phyloP scores from a whole-genome alignment of 139 green algal genomes.

The Chlorella sorokiniana region DNA sequence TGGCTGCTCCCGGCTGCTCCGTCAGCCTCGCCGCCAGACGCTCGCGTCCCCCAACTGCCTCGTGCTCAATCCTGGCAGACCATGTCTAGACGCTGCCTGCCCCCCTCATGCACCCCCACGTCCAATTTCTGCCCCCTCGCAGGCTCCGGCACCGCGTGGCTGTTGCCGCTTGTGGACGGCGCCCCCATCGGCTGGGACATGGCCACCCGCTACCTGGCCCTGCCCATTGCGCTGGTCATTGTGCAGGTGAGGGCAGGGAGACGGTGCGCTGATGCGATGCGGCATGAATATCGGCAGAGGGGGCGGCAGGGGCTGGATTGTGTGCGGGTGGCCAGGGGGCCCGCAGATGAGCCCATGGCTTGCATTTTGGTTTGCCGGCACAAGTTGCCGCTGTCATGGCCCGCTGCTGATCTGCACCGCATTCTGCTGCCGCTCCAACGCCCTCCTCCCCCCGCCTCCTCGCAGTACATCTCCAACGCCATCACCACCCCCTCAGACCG shows the following conservation, averaged over 20 bases:
- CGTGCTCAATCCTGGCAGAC: background rate
- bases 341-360: no score
- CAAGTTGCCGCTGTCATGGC: background rate
- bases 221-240: slow-evolving; percentile 86
- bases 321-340: no score
- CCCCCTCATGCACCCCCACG: background rate
- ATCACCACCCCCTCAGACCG: slow-evolving; percentile 55
- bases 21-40: no score
- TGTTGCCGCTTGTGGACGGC: slow-evolving; percentile 87
- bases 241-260: slow-evolving; percentile 24
- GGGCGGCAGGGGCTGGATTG: no score
- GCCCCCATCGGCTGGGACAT: slow-evolving; percentile 90
- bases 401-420: background rate
- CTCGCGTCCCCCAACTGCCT: no score
- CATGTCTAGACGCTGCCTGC: background rate
- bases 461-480: slow-evolving; percentile 63
- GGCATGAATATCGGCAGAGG: background rate
- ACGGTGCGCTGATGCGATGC: background rate
- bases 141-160: slow-evolving; percentile 74
- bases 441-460: no score
- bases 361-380: background rate
- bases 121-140: background rate
- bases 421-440: background rate
- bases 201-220: slow-evolving; percentile 84
- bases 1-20: no score